Percentiles rank a stretch among this genome's conserved stretches.
Evolutionary conservation across 163 green algal species (phyloP).

Genomic region (Scenedesmus sp.): DNA sequence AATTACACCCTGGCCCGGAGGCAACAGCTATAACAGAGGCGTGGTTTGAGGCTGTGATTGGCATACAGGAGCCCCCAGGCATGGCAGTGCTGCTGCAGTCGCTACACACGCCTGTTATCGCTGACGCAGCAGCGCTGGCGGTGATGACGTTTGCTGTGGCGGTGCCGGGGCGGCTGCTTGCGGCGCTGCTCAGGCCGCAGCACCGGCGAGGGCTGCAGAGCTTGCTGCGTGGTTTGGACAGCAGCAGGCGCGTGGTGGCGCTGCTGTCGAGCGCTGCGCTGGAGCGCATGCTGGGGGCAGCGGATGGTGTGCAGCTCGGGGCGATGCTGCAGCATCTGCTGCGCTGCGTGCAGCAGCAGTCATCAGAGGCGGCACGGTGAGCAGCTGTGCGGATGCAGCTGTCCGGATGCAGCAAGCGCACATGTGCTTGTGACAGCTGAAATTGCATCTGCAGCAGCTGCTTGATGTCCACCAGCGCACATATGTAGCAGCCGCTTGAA

Average conservation of each 20-base stretch:
- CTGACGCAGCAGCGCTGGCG: neutral
- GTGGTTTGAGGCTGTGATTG: neutral
- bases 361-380: neutral
- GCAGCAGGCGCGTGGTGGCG: neutral
- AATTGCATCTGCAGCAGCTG: no score
- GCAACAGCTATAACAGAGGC: neutral
- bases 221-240: neutral
- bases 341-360: constrained; percentile 3
- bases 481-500: no score
- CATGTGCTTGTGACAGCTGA: neutral
- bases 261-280: neutral
- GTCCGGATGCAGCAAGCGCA: neutral
- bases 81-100: constrained; percentile 11
- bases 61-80: neutral
- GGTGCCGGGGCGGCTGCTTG: neutral
- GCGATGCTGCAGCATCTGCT: neutral
- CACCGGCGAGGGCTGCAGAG: neutral
- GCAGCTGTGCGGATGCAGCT: neutral
- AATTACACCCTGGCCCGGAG: neutral
- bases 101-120: neutral
- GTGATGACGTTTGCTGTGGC: constrained; percentile 7
- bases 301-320: neutral
- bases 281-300: neutral
- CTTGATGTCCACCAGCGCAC: no score
- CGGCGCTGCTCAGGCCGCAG: neutral